Base-by-base conservation (phyloP, 2,329 filamentous ascomycete genomes). In the Cladorrhinum sp. region DNA sequence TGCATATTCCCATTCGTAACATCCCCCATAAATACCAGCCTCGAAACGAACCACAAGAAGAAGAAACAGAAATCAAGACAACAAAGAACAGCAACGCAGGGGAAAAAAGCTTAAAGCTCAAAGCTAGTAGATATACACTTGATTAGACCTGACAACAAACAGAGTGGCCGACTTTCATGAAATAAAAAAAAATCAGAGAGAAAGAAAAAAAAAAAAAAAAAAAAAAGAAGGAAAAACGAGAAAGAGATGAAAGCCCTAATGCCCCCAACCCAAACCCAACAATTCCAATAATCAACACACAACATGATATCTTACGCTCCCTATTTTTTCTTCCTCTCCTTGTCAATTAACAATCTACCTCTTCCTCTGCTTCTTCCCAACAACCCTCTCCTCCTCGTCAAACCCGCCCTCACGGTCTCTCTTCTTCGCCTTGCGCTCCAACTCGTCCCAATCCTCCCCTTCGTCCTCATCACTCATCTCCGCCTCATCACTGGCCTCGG, bases 401-500 rank as follows among this genome's bases (percentile, higher is more conserved):
- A 90, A 78, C 0, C 75, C 79, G 58, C 74, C 75, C 72, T 86
- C 88, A 53, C 88, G 83, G 75, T 94, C 93, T 71, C 90, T 86
- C 77, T 93, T 92, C 79, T 88, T 91, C 2, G 89, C 93, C 80
- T 96, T 96, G 75, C 88, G 88, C 79, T 97, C 94, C 62, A 97
- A 74, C 75, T 96, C 92, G 73, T 98, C 93, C 94, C 94, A 97
- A 71, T 96, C 91, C 73, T 97, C 90, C 54, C 90, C 89, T 65
- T 87, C 90, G 12, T 91, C 90, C 50, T 90, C 89, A 6, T 93
- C 90, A 49, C 84, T 86, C 18, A 64, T 52, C 53, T 85, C 80
- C 20, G 90, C 89, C 54, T 91, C 90, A 12, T 94, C 92, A 64
- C 86, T 89, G 28, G 92, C 94, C 65, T 94, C 90, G 2, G 88